Evolutionary conservation across 202 grass and related monocot genomes (phyloP), one percentile per base, ranked within the genome.

Genomic region (Digitaria exilis): DNA sequence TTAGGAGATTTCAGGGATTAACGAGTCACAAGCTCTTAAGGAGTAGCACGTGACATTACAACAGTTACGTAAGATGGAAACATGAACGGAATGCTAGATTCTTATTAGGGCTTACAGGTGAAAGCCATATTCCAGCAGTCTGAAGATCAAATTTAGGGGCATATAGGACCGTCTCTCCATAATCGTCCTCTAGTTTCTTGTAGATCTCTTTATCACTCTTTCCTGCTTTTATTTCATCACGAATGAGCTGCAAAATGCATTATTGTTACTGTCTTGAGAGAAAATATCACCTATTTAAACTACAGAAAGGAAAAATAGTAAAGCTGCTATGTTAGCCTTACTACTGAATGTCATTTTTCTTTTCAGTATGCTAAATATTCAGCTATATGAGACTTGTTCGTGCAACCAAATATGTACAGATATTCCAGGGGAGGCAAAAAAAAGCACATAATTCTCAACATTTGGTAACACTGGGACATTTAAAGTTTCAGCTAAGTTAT

Each of bases 101-200:
- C 4, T 31, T 41, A 62, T 24, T 51, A 78, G 73, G 52, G 65
- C 88, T 90, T 60, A 98, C 95, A 35, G 95, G 90, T 61, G 90
- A 95, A 79, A 98, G 83, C 95, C 95, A 98, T 78, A 98, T 82
- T 31, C 85, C 90, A 85, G 92, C 92, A 83, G 92, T 98, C 91
- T 98, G 92, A 88, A 90, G 57, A 80, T 98, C 95, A 88, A 98
- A 98, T 80, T 89, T 92, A 69, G 95, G 96, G 7, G 90, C 89
- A 87, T 98, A 98, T 17, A 98, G 59, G 29, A 98, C 88, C 18
- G 88, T 90, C 69, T 98, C 95, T 29, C 95, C 95, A 85, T 87
- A 95, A 0, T 95, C 85, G 4, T 90, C 90, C 75, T 86, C 87
- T 51, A 98, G 72, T 37, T 93, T 95, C 65, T 90, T 84, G 59